Percentiles rank a stretch among this genome's conserved stretches.
Evolutionary conservation across 148 eudicot species (phyloP).

Genomic region (Mesembryanthemum crystallinum): DNA sequence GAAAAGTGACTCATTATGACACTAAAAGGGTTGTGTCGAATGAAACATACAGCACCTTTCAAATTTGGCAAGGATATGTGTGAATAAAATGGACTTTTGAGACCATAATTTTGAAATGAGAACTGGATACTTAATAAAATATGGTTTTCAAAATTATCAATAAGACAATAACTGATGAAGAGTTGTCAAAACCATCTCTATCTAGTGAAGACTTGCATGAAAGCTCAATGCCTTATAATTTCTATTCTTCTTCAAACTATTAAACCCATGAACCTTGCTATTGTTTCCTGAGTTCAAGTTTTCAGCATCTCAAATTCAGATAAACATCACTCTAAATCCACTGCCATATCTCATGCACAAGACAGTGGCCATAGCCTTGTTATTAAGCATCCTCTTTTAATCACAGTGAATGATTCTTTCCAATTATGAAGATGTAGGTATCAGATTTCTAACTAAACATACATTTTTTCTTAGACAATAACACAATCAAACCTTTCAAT

Average conservation of each 20-base stretch:
- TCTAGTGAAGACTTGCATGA: background rate
- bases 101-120: background rate
- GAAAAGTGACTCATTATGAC: background rate
- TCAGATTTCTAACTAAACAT: background rate
- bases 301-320: slow-evolving; percentile 6
- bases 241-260: background rate
- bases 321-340: background rate
- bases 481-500: slow-evolving; percentile 2
- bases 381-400: background rate
- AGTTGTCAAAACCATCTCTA: background rate
- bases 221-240: background rate
- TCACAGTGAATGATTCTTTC: background rate
- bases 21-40: background rate
- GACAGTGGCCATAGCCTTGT: background rate
- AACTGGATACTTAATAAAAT: background rate
- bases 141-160: background rate
- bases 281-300: background rate
- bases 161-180: no score
- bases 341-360: background rate
- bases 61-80: background rate
- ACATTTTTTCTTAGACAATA: background rate
- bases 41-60: background rate
- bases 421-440: background rate
- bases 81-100: background rate
- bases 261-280: background rate